Base-by-base conservation (phyloP, 176 grass and related monocot species). In the Leersia perrieri region DNA sequence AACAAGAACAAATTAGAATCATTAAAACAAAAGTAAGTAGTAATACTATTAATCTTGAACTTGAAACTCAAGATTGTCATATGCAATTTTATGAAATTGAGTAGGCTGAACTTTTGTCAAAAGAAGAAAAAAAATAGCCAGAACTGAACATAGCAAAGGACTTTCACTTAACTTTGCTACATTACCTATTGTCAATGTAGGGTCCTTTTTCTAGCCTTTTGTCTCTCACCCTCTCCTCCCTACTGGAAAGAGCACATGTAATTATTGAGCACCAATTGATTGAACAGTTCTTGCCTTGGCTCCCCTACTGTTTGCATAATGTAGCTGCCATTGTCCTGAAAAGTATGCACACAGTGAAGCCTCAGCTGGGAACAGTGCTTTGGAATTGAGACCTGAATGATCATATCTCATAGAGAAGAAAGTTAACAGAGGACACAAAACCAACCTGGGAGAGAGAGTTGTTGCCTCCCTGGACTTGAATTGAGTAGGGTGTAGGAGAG, bases 211-310 rank as follows among this genome's bases (percentile, higher is more conserved):
- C 60, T 80, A 23, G 63, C 33, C 26, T 25, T 58, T 40, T 53
- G 12, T 53, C 33, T 33, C 68, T 38, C 38, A 5, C 27, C 73
- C 63, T 87, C 80, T 82, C 65, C 76, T 80, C 65, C 62, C 91
- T 97, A 87, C 74, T 90, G 91, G 79, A 97, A 97, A 70, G 91
- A 91, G 78, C 89, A 91, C 86, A 91, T 86, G 84, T 85, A 84
- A 73, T 77, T 89, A 75, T 82, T 84, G 82, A 90, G 91, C 62
- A 81, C 71, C 66, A 88, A 77, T 88, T 89, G 86, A 71, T 94
- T 87, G 84, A 89, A 86, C 68, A 89, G 87, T 57, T 84, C 91
- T 70, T 83, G 91, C 83, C 81, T 94, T 71, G 85, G 71, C 68
- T 88, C 89, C 42, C 78, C 82, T 73, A 63, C 78, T 80, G 85